Evolutionary conservation across 805 yeast genomes (phyloP), one percentile per base, ranked within the genome.

Genomic region (Ogataea methylovora): DNA sequence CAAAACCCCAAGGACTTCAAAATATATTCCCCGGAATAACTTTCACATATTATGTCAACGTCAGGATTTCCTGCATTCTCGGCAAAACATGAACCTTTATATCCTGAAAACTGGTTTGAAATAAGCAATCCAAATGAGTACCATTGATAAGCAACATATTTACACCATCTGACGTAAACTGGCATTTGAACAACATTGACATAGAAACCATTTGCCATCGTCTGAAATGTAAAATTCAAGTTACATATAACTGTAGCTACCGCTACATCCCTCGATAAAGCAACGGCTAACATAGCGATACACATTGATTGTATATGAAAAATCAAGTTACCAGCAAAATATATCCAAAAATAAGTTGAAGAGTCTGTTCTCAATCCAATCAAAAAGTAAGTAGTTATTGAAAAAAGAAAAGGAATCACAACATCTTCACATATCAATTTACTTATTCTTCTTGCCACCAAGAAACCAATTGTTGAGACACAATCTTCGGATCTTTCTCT

Each of bases 131-230:
- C 92, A 55, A 81, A 82, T 0, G 78, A 79, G 49, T 81, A 85
- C 84, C 88, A 86, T 34, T 80, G 66, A 50, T 73, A 82, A 0
- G 90, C 79, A 37, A 79, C 61, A 54, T 82, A 85, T 50, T 80
- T 83, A 5, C 79, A 69, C 95, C 95, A 85, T 24, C 85, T 65
- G 8, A 85, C 94, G 48, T 86, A 86, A 1, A 83, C 94, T 0
- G 94, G 94, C 76, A 84, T 69, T 1, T 73, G 67, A 7, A 65
- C 62, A 1, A 87, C 74, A 52, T 84, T 84, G 16, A 79, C 82
- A 49, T 81, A 84, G 56, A 74, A 83, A 1, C 95, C 95, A 53
- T 85, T 79, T 0, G 85, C 84, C 67, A 82, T 72, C 34, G 84
- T 73, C 47, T 84, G 85, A 19, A 82, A 58, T 21, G 86, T 84